A percentile compares a stretch with the other conserved stretches of the same genome.
phyloP scores from a whole-genome alignment of 2,329 filamentous ascomycete genomes.

The Hymenoscyphus linearis region DNA sequence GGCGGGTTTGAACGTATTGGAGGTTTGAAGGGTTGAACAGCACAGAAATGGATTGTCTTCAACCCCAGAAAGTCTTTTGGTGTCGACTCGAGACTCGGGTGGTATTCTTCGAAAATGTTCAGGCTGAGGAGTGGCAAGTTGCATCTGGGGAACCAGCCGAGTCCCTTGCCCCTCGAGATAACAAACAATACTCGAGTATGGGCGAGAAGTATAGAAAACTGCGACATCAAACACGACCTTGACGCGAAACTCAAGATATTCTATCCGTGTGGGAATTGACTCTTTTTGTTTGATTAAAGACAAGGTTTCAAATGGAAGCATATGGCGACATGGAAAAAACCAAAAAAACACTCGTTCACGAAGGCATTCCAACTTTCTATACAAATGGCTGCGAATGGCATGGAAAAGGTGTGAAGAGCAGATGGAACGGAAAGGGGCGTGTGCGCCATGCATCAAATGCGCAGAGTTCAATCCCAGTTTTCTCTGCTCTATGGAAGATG shows the following conservation, averaged over 20 bases:
- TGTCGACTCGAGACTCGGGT: too few species aligned
- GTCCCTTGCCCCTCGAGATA: too few species aligned
- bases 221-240: not conserved
- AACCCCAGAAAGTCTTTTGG: too few species aligned
- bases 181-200: too few species aligned
- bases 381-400: constrained; percentile 9
- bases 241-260: constrained; percentile 1
- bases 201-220: not conserved
- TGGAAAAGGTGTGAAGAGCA: constrained; percentile 15
- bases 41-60: too few species aligned
- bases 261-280: constrained; percentile 21
- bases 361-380: not conserved
- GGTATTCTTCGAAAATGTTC: too few species aligned
- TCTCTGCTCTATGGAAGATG: constrained; percentile 1
- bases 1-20: too few species aligned
- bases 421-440: not conserved
- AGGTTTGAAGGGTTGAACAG: too few species aligned
- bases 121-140: too few species aligned
- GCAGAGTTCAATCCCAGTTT: constrained; percentile 16
- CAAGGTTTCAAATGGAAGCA: constrained; percentile 10
- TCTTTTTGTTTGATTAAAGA: constrained; percentile 3
- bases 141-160: too few species aligned
- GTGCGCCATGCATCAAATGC: constrained; percentile 14
- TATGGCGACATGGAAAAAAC: constrained; percentile 11
- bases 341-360: constrained; percentile 6